Evolutionary conservation across 2,329 filamentous ascomycete genomes (phyloP).

Genomic region (Apiospora rasikravindrae): DNA sequence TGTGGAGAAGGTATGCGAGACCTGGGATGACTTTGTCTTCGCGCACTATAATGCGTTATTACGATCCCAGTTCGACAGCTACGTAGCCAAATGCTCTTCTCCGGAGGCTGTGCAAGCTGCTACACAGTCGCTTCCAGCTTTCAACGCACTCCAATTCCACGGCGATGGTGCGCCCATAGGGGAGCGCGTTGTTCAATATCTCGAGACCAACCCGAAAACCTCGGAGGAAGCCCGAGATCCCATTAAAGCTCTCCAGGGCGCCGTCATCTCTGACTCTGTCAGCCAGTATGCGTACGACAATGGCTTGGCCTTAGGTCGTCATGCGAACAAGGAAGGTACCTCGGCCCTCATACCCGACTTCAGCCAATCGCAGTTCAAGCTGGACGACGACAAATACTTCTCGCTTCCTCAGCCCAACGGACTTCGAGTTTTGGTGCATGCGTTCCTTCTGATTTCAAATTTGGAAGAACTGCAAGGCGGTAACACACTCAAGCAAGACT

Average conservation of each 20-base stretch:
- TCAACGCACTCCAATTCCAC: slow-evolving; percentile 69
- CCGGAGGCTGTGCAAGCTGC: slow-evolving; percentile 58
- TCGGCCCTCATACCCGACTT: slow-evolving; percentile 52
- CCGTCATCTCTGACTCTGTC: slow-evolving; percentile 70
- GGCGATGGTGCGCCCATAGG: slow-evolving; percentile 59
- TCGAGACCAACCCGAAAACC: slow-evolving; percentile 63
- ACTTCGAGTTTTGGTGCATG: slow-evolving; percentile 71
- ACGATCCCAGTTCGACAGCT: slow-evolving; percentile 78
- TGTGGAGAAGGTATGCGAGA: slow-evolving; percentile 76
- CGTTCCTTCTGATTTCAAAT: slow-evolving; percentile 68
- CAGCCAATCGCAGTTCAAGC: slow-evolving; percentile 38
- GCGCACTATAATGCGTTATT: slow-evolving; percentile 87
- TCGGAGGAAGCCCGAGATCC: slow-evolving; percentile 65
- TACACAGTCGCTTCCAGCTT: slow-evolving; percentile 64
- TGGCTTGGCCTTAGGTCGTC: slow-evolving; percentile 56
- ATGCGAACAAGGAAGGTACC: slow-evolving; percentile 48
- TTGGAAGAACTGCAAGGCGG: slow-evolving; percentile 62
- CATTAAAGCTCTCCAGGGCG: slow-evolving; percentile 77
- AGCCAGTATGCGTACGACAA: slow-evolving; percentile 64
- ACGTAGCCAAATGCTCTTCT: slow-evolving; percentile 62
- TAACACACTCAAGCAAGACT: slow-evolving; percentile 42
- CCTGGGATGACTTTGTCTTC: slow-evolving; percentile 88
- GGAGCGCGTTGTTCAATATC: slow-evolving; percentile 62
- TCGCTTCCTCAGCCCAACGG: slow-evolving; percentile 64
- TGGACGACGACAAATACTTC: slow-evolving; percentile 55